These are phyloP conservation scores for Annulohypoxylon bovei DNA, from an alignment of 495 filamentous ascomycete species.

Conservation along the genomic window DNA sequence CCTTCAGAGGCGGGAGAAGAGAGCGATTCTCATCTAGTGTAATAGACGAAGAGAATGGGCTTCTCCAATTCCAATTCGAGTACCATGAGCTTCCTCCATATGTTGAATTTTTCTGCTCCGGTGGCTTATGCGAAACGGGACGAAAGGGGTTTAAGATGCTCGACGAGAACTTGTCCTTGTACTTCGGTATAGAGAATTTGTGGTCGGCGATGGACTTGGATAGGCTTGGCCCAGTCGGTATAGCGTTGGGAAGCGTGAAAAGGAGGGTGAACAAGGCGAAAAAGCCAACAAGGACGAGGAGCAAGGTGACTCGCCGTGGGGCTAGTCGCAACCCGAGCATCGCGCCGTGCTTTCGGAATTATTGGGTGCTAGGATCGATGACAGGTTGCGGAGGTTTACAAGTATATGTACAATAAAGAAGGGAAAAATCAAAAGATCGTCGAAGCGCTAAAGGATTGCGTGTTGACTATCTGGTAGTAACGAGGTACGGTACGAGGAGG, in stretches of 20 bases:
- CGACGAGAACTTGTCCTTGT: slow-evolving; percentile 56
- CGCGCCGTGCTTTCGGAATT: slow-evolving; percentile 65
- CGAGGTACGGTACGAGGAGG: slow-evolving; percentile 3
- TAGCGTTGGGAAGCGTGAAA: slow-evolving; percentile 57
- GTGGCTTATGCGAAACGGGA: slow-evolving; percentile 77
- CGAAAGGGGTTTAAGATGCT: slow-evolving; percentile 67
- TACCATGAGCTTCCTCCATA: slow-evolving; percentile 86
- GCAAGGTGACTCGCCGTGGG: slow-evolving; percentile 56
- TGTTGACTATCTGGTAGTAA: not conserved
- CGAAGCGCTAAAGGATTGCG: not conserved
- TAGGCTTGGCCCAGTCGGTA: slow-evolving; percentile 51
- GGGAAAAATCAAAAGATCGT: slow-evolving; percentile 10
- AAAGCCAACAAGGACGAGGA: slow-evolving; percentile 55
- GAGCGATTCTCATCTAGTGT: slow-evolving; percentile 87
- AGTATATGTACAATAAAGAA: slow-evolving; percentile 19
- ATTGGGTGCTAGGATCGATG: slow-evolving; percentile 12
- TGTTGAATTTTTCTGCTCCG: slow-evolving; percentile 77
- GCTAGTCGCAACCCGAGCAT: slow-evolving; percentile 56
- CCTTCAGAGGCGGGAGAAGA: slow-evolving; percentile 81
- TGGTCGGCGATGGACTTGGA: slow-evolving; percentile 51
- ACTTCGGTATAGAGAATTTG: slow-evolving; percentile 56
- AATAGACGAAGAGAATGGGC: slow-evolving; percentile 84
- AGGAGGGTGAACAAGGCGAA: slow-evolving; percentile 59
- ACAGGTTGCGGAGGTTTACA: not conserved
- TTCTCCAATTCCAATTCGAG: slow-evolving; percentile 84